Percentiles rank a stretch among this genome's conserved stretches.
These are phyloP conservation scores for Capsicum chinense DNA, from an alignment of 257 asterid genomes.

Conservation along the genomic window DNA sequence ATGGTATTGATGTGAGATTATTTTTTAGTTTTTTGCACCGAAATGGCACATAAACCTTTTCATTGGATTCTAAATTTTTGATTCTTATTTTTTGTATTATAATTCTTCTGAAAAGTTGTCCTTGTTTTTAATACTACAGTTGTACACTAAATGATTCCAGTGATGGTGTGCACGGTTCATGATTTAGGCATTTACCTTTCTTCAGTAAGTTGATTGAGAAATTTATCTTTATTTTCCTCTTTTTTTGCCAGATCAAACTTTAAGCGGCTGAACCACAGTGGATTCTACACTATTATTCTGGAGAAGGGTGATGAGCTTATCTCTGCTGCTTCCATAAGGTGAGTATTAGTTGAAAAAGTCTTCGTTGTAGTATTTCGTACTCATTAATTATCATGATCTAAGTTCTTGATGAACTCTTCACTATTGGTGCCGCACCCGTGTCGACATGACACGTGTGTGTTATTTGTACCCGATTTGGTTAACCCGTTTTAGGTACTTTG, in stretches of 20 bases:
- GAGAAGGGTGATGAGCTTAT: slow-evolving; percentile 88
- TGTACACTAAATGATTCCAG: slow-evolving; percentile 22
- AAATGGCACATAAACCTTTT: neutral
- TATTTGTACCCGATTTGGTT: too few relatives aligned
- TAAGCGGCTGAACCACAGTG: slow-evolving; percentile 74
- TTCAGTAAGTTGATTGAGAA: neutral
- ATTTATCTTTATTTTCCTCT: slow-evolving; percentile 30
- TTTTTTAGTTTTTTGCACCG: neutral
- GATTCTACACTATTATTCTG: slow-evolving; percentile 76
- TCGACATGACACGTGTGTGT: too few relatives aligned
- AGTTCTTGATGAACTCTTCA: too few relatives aligned
- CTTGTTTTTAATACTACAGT: slow-evolving; percentile 1
- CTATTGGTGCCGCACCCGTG: too few relatives aligned
- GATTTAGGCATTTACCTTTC: slow-evolving; percentile 28
- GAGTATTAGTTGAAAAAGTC: slow-evolving; percentile 31
- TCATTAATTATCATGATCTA: neutral
- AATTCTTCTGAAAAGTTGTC: neutral
- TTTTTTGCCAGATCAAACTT: slow-evolving; percentile 75
- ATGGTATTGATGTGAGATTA: neutral
- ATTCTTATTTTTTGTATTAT: neutral
- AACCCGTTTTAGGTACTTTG: too few relatives aligned
- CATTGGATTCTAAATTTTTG: slow-evolving; percentile 17
- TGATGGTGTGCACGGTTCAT: slow-evolving; percentile 14
- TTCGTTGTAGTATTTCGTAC: neutral
- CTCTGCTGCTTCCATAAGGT: slow-evolving; percentile 93